A percentile compares a stretch with the other conserved stretches of the same genome.
Conservation (phyloP, 1,139 yeast species). For the Yamadazyma oceani region DNA sequence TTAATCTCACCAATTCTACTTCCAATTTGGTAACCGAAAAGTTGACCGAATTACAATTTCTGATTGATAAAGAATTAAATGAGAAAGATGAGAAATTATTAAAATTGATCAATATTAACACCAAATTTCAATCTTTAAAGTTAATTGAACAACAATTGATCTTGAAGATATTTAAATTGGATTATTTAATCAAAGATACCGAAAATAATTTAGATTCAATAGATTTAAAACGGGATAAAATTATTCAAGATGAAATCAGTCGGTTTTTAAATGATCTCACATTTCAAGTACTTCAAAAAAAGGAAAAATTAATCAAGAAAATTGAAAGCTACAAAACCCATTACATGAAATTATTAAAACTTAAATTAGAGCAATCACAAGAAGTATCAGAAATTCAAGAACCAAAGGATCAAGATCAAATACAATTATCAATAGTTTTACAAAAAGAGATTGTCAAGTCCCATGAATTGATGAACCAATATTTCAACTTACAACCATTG, state of each 20-base stretch:
- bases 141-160: slow-evolving; percentile 35
- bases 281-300: slow-evolving; percentile 35
- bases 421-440: slow-evolving; percentile 22
- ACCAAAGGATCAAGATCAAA: slow-evolving; percentile 11
- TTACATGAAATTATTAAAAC: slow-evolving; percentile 13
- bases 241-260: slow-evolving; percentile 45
- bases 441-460: slow-evolving; percentile 25
- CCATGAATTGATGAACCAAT: slow-evolving; percentile 11
- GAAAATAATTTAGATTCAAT: slow-evolving; percentile 15
- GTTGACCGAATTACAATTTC: slow-evolving; percentile 39
- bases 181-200: slow-evolving; percentile 31
- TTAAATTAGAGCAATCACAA: slow-evolving; percentile 2
- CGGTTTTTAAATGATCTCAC: slow-evolving; percentile 42
- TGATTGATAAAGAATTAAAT: slow-evolving; percentile 42
- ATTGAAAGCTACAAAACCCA: slow-evolving; percentile 18
- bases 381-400: slow-evolving; percentile 1
- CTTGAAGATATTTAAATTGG: slow-evolving; percentile 38
- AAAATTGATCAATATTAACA: slow-evolving; percentile 25
- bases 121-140: slow-evolving; percentile 27
- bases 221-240: slow-evolving; percentile 24
- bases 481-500: slow-evolving; percentile 22
- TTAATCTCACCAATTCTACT: slow-evolving; percentile 35
- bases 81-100: slow-evolving; percentile 38
- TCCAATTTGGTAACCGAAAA: slow-evolving; percentile 40
- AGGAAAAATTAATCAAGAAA: slow-evolving; percentile 29